Evolutionary conservation across 345 rosid species (phyloP), one percentile per base, ranked within the genome.

Genomic region (Moricandia moricandioides): DNA sequence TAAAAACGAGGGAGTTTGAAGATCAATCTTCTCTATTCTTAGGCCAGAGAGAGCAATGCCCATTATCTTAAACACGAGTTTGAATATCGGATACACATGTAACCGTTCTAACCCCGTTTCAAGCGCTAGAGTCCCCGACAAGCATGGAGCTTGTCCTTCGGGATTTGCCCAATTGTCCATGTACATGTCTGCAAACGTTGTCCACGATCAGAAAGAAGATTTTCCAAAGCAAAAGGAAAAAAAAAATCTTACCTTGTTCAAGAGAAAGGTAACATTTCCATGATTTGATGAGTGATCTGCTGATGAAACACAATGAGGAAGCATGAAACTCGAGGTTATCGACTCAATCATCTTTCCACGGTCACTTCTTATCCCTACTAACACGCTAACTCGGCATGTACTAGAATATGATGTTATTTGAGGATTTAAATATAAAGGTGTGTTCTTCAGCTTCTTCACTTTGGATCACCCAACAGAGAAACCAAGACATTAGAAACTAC

Each of bases 251-350:
- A n/a, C n/a, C n/a, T n/a, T n/a, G n/a, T n/a, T n/a, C n/a, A n/a
- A n/a, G n/a, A n/a, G n/a, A n/a, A n/a, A n/a, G 68, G 85, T 82
- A 33, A 95, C 87, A 66, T 86, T 83, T 73, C 99, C 98, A 79
- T 90, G 92, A 76, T 95, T 95, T 83, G 99, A 84, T 67, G 85
- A 89, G 79, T 92, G 84, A 78, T 95, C 98, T 45, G 96, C 89
- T 0, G 98, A 86, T 63, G 84, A 76, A 70, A 95, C 58, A 61
- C 91, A 88, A 74, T 87, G 69, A 61, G 98, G 98, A 79, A 95
- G 82, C 74, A 85, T 87, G 76, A 92, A 95, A 77, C 90, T 87
- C 77, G 90, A 80, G 1, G 86, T 79, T 61, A 95, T 84, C 2
- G 93, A 88, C 85, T 95, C 99, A 1, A 90, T 81, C 29, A 82